Evolutionary conservation across 208 protist genomes (phyloP).

Genomic region (Trypanosoma conorhini): DNA sequence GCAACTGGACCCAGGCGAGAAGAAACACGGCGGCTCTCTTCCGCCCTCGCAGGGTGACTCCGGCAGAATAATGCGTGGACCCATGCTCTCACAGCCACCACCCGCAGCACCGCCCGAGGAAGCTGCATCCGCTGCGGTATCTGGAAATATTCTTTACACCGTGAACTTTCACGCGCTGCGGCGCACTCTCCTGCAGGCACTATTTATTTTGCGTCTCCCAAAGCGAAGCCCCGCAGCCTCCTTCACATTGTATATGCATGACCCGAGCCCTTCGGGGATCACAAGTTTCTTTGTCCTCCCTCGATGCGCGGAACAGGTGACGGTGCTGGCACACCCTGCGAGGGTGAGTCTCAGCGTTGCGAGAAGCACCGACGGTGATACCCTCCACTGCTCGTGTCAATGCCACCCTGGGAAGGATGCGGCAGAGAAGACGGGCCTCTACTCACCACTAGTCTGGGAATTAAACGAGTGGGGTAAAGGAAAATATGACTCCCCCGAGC

Average conservation of each 20-base stretch:
- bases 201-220: conserved; percentile 38
- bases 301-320: conserved; percentile 18
- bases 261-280: conserved; percentile 14
- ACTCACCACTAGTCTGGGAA: conserved; percentile 2
- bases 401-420: background rate
- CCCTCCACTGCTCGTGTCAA: conserved; percentile 15
- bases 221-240: conserved; percentile 35
- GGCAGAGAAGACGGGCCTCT: background rate
- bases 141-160: background rate
- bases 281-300: conserved; percentile 33
- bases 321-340: conserved; percentile 13
- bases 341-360: conserved; percentile 18
- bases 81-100: background rate
- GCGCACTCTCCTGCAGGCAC: conserved; percentile 32
- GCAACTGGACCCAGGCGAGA: background rate
- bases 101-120: background rate
- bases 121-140: background rate
- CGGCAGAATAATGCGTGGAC: background rate
- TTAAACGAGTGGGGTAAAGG: conserved; percentile 1
- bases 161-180: conserved; percentile 21
- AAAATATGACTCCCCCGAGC: background rate
- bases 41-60: background rate
- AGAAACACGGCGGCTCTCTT: background rate
- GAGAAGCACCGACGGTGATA: background rate
- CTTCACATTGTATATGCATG: conserved; percentile 30